A percentile compares a stretch with the other conserved stretches of the same genome.
These are phyloP conservation scores for Hippophae gyantsensis DNA, from an alignment of 306 rosid genomes.

Conservation along the genomic window DNA sequence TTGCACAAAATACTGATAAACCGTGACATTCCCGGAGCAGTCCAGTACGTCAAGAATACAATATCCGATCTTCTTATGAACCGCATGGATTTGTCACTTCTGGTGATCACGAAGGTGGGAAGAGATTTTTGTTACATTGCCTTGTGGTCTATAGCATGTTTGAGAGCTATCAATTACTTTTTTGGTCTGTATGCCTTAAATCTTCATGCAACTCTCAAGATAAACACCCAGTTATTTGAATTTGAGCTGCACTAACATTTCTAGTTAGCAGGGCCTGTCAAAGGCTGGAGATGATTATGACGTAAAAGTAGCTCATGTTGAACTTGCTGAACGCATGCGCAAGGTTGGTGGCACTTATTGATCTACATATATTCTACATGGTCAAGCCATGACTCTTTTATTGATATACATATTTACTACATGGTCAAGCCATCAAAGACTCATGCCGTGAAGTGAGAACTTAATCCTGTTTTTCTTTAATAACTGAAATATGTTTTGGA, in stretches of 20 bases:
- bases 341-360: conserved; percentile 47
- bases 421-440: not conserved
- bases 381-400: too few relatives aligned
- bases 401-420: too few relatives aligned
- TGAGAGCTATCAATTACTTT: conserved; percentile 4
- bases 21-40: conserved; percentile 86
- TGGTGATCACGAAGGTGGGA: conserved; percentile 88
- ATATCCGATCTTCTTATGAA: conserved; percentile 98
- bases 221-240: conserved; percentile 12
- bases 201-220: not conserved
- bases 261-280: conserved; percentile 63
- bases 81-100: conserved; percentile 91
- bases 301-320: conserved; percentile 94
- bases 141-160: conserved; percentile 1
- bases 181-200: not conserved
- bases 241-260: conserved; percentile 8
- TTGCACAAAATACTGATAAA: conserved; percentile 80
- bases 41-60: conserved; percentile 80
- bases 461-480: too few relatives aligned
- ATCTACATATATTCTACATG: not conserved
- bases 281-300: conserved; percentile 97
- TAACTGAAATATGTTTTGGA: too few relatives aligned
- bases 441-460: not conserved
- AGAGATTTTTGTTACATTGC: conserved; percentile 2
- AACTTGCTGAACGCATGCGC: conserved; percentile 99